Evolutionary conservation across 1,284 basidiomycete genomes (phyloP).

Genomic region (Moesziomyces sp.): DNA sequence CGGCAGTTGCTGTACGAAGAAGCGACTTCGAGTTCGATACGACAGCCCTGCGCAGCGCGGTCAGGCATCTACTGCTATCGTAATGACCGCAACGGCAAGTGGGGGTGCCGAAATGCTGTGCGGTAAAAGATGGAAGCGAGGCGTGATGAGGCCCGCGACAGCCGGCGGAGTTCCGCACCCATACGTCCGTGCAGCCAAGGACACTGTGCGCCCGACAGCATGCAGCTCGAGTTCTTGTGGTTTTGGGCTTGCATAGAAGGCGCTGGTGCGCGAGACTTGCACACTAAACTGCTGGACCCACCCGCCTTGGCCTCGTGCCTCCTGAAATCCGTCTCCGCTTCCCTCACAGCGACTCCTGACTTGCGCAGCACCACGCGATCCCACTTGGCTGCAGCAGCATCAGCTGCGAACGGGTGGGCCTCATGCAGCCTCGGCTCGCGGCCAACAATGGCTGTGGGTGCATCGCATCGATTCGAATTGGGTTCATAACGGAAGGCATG

Average conservation of each 20-base stretch:
- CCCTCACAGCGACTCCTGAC: slow-evolving; percentile 10
- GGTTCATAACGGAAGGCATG: too few species aligned
- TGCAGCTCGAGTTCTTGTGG: background rate
- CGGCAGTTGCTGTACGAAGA: too few species aligned
- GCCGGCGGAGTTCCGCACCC: background rate
- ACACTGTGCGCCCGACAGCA: background rate
- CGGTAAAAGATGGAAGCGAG: background rate
- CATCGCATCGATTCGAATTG: background rate
- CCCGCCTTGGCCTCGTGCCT: too few species aligned
- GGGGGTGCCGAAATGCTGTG: background rate
- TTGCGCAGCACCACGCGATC: background rate
- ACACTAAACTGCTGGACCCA: too few species aligned
- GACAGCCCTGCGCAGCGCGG: too few species aligned
- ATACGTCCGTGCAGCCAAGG: slow-evolving; percentile 2
- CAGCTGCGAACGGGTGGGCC: background rate
- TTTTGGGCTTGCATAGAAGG: too few species aligned
- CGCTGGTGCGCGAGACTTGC: too few species aligned
- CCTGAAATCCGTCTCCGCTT: background rate
- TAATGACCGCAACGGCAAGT: too few species aligned
- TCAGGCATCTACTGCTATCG: too few species aligned
- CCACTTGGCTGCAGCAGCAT: background rate
- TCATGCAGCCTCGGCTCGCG: background rate
- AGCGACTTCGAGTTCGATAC: too few species aligned
- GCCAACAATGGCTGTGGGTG: background rate
- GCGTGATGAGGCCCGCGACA: background rate